Conservation (phyloP, 306 rosid species). For the Luffa aegyptiaca region DNA sequence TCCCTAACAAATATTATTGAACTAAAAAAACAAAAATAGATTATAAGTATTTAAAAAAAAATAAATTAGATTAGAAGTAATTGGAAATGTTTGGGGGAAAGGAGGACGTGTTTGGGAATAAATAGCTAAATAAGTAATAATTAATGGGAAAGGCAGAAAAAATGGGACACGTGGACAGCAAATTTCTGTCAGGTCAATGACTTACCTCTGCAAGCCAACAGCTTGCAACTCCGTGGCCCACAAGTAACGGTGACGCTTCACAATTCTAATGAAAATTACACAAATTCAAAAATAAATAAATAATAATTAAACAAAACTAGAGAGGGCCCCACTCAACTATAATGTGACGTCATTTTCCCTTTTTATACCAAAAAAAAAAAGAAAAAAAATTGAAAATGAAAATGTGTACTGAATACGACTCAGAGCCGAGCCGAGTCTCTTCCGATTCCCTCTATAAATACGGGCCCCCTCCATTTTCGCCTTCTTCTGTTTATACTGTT, state of each 20-base stretch:
- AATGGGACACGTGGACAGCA: neutral
- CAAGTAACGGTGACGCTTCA: neutral
- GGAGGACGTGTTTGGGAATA: neutral
- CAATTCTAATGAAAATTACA: neutral
- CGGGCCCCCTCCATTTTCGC: neutral
- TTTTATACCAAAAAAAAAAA: neutral
- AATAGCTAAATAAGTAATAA: neutral
- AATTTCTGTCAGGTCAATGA: neutral
- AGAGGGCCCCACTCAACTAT: neutral
- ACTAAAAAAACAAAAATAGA: too few relatives aligned
- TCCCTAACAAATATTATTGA: too few relatives aligned
- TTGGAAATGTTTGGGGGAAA: neutral
- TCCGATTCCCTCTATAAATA: constrained; percentile 10
- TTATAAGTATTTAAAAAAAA: too few relatives aligned
- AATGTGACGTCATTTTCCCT: neutral
- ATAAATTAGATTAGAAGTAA: too few relatives aligned
- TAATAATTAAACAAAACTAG: neutral
- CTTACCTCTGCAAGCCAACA: neutral
- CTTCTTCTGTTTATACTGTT: constrained; percentile 15
- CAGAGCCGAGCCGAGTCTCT: neutral
- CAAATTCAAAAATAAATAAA: neutral
- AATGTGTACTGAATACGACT: constrained; percentile 35
- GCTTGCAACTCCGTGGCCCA: constrained; percentile 8
- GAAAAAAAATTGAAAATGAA: neutral
- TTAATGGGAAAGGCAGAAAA: neutral